Evolutionary conservation across 257 asterid genomes (phyloP), one percentile per base, ranked within the genome.

Genomic region (Gardenia jasminoides): DNA sequence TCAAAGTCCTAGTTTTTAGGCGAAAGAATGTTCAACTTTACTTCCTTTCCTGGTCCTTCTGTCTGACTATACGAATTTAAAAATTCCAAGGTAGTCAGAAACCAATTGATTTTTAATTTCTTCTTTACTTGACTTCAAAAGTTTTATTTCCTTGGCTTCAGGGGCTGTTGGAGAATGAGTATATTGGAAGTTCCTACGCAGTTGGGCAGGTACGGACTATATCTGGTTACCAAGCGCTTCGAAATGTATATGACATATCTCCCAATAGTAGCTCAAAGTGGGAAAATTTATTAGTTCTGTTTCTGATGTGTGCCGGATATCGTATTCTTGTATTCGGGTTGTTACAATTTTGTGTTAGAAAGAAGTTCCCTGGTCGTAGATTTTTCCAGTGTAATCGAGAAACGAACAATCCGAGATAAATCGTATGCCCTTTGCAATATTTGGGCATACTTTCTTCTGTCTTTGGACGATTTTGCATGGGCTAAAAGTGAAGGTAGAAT

Each of bases 91-190:
- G 64, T 56, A 7, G 64, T 10, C 26, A 8, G 26, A 6, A 56
- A 56, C 22, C 20, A 54, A 20, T 20, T 20, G 64, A 54, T 20
- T 31, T 28, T 39, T 64, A 26, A n/a, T n/a, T n/a, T 54, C 46
- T 39, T 20, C 67, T 52, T 30, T 74, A 4, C 28, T 39, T 44
- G 19, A 10, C 39, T 20, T 36, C 66, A 30, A 31, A 59, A 39
- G 11, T 54, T 31, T 50, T 50, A 64, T 20, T 41, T 10, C 13
- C 64, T 66, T 82, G 28, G 78, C 52, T 86, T 75, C 90, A 96
- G 99, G 99, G 99, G 61, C 83, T 96, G 9, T 78, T 96, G 94
- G 99, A 96, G 91, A 96, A 96, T 24, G 99, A 96, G 91, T 96
- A 87, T 79, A 62, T 83, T 0, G 97, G 92, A 52, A 85, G 93